Evolutionary conservation across 2,329 filamentous ascomycete species (phyloP).

Genomic region (Pseudocercospora cruenta): DNA sequence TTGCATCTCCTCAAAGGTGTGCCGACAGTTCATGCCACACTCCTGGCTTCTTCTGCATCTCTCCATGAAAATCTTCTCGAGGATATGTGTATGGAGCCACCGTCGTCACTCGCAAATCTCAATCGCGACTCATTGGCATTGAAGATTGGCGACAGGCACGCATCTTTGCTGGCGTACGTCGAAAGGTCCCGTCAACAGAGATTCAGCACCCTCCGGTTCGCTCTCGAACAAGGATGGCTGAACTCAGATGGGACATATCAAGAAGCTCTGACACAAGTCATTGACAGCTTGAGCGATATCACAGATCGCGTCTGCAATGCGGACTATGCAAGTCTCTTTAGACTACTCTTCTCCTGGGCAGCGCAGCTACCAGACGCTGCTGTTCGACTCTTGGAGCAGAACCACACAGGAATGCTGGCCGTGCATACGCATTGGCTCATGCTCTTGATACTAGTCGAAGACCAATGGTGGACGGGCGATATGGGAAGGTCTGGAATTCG

Average conservation of each 20-base stretch:
- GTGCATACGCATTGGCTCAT: constrained; percentile 1
- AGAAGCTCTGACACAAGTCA: not conserved
- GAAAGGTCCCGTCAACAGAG: not conserved
- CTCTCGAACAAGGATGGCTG: not conserved
- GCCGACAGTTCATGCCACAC: not conserved
- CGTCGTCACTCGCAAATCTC: not conserved
- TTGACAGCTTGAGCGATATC: not conserved
- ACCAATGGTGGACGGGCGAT: constrained; percentile 2
- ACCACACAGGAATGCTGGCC: not conserved
- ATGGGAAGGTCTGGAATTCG: constrained; percentile 2
- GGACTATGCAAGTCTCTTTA: not conserved
- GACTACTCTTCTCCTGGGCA: not conserved
- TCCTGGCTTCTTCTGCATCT: not conserved
- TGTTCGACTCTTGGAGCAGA: not conserved
- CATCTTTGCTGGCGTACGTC: not conserved
- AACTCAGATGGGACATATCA: not conserved
- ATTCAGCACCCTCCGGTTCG: not conserved
- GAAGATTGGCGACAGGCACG: not conserved
- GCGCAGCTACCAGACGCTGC: not conserved
- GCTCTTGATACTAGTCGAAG: not conserved
- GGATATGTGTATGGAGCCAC: not conserved
- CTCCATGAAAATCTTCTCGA: not conserved
- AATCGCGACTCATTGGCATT: not conserved
- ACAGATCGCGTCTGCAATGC: not conserved
- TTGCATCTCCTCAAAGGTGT: constrained; percentile 6